A percentile compares a stretch with the other conserved stretches of the same genome.
Conservation (phyloP, 2,329 filamentous ascomycete genomes). For the Epicoccum nigrum region DNA sequence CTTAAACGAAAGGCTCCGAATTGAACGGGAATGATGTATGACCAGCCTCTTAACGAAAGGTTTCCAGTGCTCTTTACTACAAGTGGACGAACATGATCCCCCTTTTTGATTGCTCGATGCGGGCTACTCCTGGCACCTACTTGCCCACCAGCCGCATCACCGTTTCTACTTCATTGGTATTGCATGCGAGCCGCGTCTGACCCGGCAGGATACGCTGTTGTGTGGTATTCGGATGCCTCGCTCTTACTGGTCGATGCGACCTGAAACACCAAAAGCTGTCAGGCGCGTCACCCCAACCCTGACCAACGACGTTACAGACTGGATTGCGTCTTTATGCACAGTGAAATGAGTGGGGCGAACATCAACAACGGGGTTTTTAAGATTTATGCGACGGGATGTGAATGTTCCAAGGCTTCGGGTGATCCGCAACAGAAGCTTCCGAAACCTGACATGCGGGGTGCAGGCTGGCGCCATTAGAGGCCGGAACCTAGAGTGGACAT, state of each 20-base stretch:
- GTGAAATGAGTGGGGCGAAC: not conserved
- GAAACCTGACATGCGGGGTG: conserved; percentile 2
- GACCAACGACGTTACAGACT: conserved; percentile 10
- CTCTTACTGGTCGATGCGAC: conserved; percentile 9
- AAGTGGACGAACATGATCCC: conserved; percentile 1
- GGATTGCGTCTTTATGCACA: conserved; percentile 25
- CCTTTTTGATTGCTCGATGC: not conserved
- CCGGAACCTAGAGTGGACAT: not conserved
- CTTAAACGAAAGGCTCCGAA: conserved; percentile 4
- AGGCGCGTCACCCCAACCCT: conserved; percentile 1
- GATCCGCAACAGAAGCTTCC: conserved; percentile 7
- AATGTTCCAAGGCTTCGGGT: conserved; percentile 1
- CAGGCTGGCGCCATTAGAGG: not conserved
- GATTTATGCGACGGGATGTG: conserved; percentile 6
- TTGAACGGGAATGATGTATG: conserved; percentile 3
- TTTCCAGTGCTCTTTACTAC: conserved; percentile 1
- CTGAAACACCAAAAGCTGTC: conserved; percentile 12
- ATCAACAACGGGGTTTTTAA: conserved; percentile 1
- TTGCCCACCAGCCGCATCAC: conserved; percentile 19
- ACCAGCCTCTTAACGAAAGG: not conserved
- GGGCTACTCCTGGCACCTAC: conserved; percentile 1
- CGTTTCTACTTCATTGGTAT: conserved; percentile 18
- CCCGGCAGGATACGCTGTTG: conserved; percentile 11
- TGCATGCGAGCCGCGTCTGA: not conserved
- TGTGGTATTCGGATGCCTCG: not conserved